Evolutionary conservation across 768 basidiomycete genomes (phyloP).

Genomic region (Russula sp.): DNA sequence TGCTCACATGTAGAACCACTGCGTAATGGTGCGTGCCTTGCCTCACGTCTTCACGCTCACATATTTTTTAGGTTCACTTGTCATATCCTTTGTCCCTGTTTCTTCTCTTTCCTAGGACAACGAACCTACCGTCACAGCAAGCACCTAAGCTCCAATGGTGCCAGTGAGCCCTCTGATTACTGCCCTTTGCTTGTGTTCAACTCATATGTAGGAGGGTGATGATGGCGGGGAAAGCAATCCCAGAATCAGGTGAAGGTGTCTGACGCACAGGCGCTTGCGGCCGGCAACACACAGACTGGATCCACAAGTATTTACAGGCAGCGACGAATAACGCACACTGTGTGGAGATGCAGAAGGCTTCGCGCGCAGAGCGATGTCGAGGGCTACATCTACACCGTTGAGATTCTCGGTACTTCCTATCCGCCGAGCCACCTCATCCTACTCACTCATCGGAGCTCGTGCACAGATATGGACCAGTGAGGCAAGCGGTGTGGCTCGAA

Average conservation of each 20-base stretch:
- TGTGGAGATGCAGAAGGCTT: constrained; percentile 46
- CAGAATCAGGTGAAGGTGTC: constrained; percentile 41
- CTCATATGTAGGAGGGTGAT: constrained; percentile 61
- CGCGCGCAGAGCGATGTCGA: constrained; percentile 49
- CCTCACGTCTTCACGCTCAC: too few relatives aligned
- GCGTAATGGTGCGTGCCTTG: too few relatives aligned
- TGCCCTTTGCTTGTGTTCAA: too few relatives aligned
- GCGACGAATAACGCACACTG: constrained; percentile 54
- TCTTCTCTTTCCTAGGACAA: too few relatives aligned
- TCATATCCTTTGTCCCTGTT: too few relatives aligned
- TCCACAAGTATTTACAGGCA: constrained; percentile 53
- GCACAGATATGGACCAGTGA: constrained; percentile 61
- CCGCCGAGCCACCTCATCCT: not conserved
- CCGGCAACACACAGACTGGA: constrained; percentile 50
- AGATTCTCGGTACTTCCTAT: constrained; percentile 56
- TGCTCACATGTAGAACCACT: too few relatives aligned
- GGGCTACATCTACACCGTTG: constrained; percentile 79
- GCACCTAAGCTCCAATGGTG: too few relatives aligned
- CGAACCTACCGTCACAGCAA: too few relatives aligned
- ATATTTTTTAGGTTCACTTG: too few relatives aligned
- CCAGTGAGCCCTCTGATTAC: too few relatives aligned
- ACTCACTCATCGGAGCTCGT: not conserved
- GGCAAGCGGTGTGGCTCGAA: constrained; percentile 73
- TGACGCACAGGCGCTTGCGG: constrained; percentile 26
- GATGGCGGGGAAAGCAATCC: constrained; percentile 56